phyloP scores from a whole-genome alignment of 2,329 filamentous ascomycete species.

The Cadophora malorum region DNA sequence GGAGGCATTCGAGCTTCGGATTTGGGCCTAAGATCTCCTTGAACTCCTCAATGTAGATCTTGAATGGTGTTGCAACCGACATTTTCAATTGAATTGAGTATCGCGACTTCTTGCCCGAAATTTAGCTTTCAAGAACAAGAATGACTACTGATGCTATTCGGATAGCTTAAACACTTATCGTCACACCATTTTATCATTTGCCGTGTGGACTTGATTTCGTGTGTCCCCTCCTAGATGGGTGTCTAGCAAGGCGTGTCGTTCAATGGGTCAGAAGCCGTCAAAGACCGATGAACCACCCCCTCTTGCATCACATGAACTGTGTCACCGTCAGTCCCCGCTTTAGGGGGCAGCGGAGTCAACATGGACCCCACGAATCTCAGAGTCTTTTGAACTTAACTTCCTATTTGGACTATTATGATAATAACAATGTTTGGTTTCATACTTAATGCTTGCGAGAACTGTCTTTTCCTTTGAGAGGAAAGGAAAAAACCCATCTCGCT shows the following conservation, averaged over 20 bases:
- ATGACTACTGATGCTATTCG: background rate
- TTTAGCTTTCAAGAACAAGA: background rate
- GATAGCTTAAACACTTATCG: background rate
- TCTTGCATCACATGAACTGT: background rate
- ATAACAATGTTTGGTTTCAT: background rate
- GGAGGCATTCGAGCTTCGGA: conserved; percentile 54
- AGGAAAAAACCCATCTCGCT: background rate
- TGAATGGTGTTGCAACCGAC: background rate
- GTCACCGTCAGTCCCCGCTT: background rate
- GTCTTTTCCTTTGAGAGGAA: background rate
- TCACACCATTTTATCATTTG: background rate
- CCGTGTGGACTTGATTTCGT: background rate
- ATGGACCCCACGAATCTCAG: too few relatives aligned
- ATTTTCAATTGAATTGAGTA: background rate
- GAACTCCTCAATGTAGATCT: conserved; percentile 57
- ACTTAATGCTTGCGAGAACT: too few relatives aligned
- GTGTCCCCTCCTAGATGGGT: background rate
- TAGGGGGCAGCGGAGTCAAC: background rate
- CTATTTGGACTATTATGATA: too few relatives aligned
- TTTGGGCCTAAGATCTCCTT: conserved; percentile 55
- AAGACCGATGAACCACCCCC: conserved; percentile 1
- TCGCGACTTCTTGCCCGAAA: background rate
- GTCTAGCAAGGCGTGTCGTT: background rate
- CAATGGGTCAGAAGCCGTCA: background rate
- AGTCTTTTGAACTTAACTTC: too few relatives aligned